Percentiles rank a stretch among this genome's conserved stretches.
Conservation (phyloP, 2,329 filamentous ascomycete species). For the Botryotinia narcissicola region DNA sequence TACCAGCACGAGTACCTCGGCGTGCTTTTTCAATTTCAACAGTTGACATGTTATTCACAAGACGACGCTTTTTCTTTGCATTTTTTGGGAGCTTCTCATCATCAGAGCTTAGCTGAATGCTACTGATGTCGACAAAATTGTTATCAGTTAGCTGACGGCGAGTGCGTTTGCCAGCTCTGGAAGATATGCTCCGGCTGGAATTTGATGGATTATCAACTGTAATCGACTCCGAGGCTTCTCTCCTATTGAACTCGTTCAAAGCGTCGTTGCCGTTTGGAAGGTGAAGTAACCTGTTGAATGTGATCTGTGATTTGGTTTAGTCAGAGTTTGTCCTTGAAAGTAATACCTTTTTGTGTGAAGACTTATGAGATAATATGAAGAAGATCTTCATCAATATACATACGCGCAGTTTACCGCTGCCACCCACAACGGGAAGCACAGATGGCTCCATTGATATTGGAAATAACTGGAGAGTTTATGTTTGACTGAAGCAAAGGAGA, state of each 20-base stretch:
- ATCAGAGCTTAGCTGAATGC: slow-evolving; percentile 26
- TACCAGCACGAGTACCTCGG: slow-evolving; percentile 26
- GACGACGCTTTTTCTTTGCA: slow-evolving; percentile 30
- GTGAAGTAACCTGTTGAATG: slow-evolving; percentile 45
- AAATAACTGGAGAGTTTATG: background rate
- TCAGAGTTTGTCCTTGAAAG: background rate
- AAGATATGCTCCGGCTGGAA: slow-evolving; percentile 24
- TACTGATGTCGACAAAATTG: slow-evolving; percentile 29
- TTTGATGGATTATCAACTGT: slow-evolving; percentile 20
- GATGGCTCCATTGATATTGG: background rate
- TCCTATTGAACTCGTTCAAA: slow-evolving; percentile 43
- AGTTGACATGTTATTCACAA: slow-evolving; percentile 25
- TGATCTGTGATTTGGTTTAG: slow-evolving; percentile 40
- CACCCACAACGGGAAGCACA: background rate
- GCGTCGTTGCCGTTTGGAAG: slow-evolving; percentile 48
- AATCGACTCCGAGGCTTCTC: slow-evolving; percentile 25
- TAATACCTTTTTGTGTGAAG: background rate
- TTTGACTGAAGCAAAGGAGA: background rate
- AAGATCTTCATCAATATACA: background rate
- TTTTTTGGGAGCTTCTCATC: slow-evolving; percentile 25
- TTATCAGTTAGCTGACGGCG: slow-evolving; percentile 24
- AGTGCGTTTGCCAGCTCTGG: slow-evolving; percentile 28
- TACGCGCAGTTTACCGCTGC: slow-evolving; percentile 10
- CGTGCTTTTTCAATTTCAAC: slow-evolving; percentile 26
- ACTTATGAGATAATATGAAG: background rate